phyloP scores from a whole-genome alignment of 2,329 filamentous ascomycete genomes.

The Cordyceps pruinosa region DNA sequence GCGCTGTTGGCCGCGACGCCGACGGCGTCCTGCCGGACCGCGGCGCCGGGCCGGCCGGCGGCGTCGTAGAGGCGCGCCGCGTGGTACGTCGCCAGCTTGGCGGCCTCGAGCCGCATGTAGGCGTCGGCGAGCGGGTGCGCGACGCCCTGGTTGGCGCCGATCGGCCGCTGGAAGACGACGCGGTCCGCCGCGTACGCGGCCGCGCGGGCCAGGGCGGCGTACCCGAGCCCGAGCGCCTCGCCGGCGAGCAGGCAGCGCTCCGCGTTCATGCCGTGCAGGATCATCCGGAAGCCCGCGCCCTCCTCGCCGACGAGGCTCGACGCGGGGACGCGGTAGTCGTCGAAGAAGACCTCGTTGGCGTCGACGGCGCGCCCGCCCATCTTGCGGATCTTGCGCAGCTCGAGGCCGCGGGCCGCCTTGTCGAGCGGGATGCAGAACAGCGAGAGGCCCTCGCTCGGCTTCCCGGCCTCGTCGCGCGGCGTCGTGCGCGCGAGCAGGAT shows the following conservation, averaged over 20 bases:
- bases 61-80: constrained; percentile 56
- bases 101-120: constrained; percentile 59
- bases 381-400: constrained; percentile 68
- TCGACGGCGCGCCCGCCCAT: constrained; percentile 81
- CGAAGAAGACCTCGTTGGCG: constrained; percentile 84
- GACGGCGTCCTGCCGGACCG: constrained; percentile 47
- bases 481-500: constrained; percentile 73
- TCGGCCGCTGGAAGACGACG: constrained; percentile 57
- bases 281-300: constrained; percentile 70
- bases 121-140: constrained; percentile 59
- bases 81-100: constrained; percentile 59
- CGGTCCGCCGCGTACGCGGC: constrained; percentile 60
- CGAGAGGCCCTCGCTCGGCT: constrained; percentile 67
- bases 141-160: constrained; percentile 60
- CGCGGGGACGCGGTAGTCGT: constrained; percentile 62
- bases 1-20: constrained; percentile 62
- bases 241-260: constrained; percentile 70
- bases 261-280: constrained; percentile 74
- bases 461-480: constrained; percentile 57
- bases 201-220: constrained; percentile 59
- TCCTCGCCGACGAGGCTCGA: constrained; percentile 63
- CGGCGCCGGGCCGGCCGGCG: constrained; percentile 45
- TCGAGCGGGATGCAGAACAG: constrained; percentile 78
- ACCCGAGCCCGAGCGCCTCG: constrained; percentile 73
- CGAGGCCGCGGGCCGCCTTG: constrained; percentile 48